Percentiles rank a stretch among this genome's conserved stretches.
phyloP scores from a whole-genome alignment of 176 grass and related monocot species.

The Raddia distichophylla region DNA sequence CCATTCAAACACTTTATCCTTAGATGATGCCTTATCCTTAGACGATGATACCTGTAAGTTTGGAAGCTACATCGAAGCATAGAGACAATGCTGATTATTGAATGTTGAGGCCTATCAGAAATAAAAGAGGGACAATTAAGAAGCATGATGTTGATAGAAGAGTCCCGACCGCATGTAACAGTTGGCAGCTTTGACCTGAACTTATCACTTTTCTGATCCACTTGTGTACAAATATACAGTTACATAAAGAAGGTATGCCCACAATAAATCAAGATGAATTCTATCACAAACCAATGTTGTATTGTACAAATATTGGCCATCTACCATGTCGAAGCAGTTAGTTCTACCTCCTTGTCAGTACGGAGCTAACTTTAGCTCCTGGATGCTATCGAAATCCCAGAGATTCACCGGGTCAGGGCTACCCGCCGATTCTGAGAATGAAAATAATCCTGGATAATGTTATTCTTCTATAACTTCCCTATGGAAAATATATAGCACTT shows the following conservation, averaged over 20 bases:
- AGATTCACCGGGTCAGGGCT: neutral
- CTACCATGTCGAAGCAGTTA: conserved; percentile 28
- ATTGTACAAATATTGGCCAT: conserved; percentile 12
- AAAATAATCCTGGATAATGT: neutral
- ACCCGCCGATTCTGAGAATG: neutral
- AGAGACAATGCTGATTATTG: too few species aligned
- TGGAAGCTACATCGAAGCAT: too few species aligned
- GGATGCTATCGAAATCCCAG: conserved; percentile 1
- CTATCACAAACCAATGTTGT: neutral
- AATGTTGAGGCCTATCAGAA: neutral
- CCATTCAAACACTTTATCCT: too few species aligned
- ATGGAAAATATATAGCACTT: neutral
- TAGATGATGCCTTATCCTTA: too few species aligned
- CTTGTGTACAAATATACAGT: conserved; percentile 39
- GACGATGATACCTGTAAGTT: too few species aligned
- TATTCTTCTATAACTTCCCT: conserved; percentile 6
- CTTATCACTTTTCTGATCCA: neutral
- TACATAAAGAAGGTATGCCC: neutral
- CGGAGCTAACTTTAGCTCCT: conserved; percentile 21
- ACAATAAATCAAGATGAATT: conserved; percentile 27
- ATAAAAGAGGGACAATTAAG: neutral
- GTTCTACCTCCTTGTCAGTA: conserved; percentile 26
- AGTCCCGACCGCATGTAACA: neutral
- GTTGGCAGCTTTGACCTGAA: neutral
- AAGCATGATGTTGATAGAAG: neutral